Evolutionary conservation across 768 basidiomycete genomes (phyloP).

Genomic region (Pisolithus microcarpus): DNA sequence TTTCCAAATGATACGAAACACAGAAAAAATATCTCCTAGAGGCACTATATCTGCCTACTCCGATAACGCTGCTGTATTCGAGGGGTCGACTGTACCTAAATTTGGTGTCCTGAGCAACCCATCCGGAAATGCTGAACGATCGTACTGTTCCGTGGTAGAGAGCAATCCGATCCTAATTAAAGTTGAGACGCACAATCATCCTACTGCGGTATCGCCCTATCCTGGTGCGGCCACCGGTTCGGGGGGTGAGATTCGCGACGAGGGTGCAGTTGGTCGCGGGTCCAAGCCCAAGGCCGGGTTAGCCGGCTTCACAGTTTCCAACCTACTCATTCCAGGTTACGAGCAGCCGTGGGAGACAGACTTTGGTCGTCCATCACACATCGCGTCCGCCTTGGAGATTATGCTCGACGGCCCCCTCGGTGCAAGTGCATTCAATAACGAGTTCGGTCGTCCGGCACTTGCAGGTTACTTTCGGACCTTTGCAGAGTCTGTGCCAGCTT

Average conservation of each 20-base stretch:
- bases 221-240: constrained; percentile 99
- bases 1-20: constrained; percentile 97
- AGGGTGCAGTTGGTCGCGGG: constrained; percentile 91
- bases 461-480: constrained; percentile 95
- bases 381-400: constrained; percentile 90
- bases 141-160: constrained; percentile 58
- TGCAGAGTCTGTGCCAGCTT: constrained; percentile 62
- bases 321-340: constrained; percentile 86
- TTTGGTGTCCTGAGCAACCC: constrained; percentile 49
- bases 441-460: constrained; percentile 91
- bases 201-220: constrained; percentile 96
- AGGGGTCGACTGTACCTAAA: constrained; percentile 60
- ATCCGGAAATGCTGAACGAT: constrained; percentile 18
- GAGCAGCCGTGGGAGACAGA: constrained; percentile 95
- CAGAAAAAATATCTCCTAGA: constrained; percentile 64
- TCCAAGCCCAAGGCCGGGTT: constrained; percentile 96
- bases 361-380: constrained; percentile 84
- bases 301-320: constrained; percentile 87
- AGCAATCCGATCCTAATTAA: constrained; percentile 88
- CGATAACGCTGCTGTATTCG: constrained; percentile 94
- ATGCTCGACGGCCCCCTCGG: constrained; percentile 96
- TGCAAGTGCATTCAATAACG: constrained; percentile 95
- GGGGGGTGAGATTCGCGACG: constrained; percentile 97
- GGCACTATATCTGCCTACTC: constrained; percentile 96
- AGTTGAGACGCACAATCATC: constrained; percentile 99